Base-by-base conservation (phyloP, 129 eudicot genomes). In the Ambrosia artemisiifolia region DNA sequence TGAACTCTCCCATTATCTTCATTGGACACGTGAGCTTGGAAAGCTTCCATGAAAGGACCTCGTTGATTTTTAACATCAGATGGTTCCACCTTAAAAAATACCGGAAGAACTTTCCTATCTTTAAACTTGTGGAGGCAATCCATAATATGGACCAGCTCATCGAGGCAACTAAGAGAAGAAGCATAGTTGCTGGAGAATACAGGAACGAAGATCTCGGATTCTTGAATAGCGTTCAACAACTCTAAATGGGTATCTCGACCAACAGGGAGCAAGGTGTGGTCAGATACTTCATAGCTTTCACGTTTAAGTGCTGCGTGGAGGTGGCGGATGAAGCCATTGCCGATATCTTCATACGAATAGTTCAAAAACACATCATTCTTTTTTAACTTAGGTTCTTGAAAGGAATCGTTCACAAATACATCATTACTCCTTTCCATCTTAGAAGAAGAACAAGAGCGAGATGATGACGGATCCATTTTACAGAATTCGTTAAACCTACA, bases 271-370 rank as follows among this genome's bases (percentile, higher is more conserved):
- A 19, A 38, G 55, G 75, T 19, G 66, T 55, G 65, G 11, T 71
- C 75, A 57, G 40, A 71, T 11, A 71, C 42, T 1, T 54, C 14
- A 42, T 55, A 55, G 36, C 75, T 49, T 9, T 28, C 40, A 40
- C 16, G 75, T 4, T 7, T 8, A 10, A 71, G 54, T 3, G 67
- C 66, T 55, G 40, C 54, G n/a, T 7, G 8, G 38, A 71, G 75
- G 65, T 71, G 67, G 54, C 75, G 55, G 38, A 71, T 71, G 66
- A 71, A 71, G 24, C n/a, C 24, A 4, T 71, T 55, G 42, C 75
- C 67, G 1, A 71, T 71, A 24, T 71, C 75, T 56, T 71, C 28
- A 7, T 2, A 71, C 16, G 65, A 40, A 57, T 56, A 71, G 56
- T 71, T 71, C 42, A 71, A 0, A 4, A 71, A 57, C 10, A 71